A percentile compares a stretch with the other conserved stretches of the same genome.
phyloP scores from a whole-genome alignment of 441 rosid genomes.

The Pelargonium hybrid region DNA sequence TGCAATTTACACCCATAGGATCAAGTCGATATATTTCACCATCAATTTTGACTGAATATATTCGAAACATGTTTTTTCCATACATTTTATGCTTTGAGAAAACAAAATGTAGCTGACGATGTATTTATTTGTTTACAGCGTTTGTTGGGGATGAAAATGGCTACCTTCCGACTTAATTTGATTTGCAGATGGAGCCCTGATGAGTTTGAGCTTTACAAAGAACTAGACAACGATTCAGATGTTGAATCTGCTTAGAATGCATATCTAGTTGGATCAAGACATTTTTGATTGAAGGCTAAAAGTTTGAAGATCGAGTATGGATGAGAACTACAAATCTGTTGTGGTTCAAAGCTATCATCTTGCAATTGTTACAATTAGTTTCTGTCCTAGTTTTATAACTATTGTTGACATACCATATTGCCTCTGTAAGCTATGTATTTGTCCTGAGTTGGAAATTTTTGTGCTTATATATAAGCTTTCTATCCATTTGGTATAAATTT shows the following conservation, averaged over 20 bases:
- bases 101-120: background rate
- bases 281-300: too few relatives aligned
- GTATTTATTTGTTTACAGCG: conserved; percentile 45
- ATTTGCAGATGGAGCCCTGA: conserved; percentile 70
- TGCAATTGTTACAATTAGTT: background rate
- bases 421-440: conserved; percentile 5
- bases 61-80: too few relatives aligned
- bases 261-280: background rate
- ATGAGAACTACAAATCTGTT: background rate
- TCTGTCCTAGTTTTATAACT: too few relatives aligned
- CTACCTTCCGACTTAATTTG: conserved; percentile 70
- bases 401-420: background rate
- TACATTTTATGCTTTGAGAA: background rate
- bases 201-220: conserved; percentile 64
- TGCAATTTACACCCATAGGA: too few relatives aligned
- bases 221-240: conserved; percentile 49
- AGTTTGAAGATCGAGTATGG: background rate
- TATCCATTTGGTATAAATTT: too few relatives aligned
- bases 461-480: background rate
- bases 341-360: background rate
- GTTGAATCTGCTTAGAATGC: conserved; percentile 47
- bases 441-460: background rate
- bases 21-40: too few relatives aligned
- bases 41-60: too few relatives aligned
- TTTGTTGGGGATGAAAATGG: conserved; percentile 75